Evolutionary conservation across 2,329 filamentous ascomycete species (phyloP).

Genomic region (Rhexocercosporidium sp.): DNA sequence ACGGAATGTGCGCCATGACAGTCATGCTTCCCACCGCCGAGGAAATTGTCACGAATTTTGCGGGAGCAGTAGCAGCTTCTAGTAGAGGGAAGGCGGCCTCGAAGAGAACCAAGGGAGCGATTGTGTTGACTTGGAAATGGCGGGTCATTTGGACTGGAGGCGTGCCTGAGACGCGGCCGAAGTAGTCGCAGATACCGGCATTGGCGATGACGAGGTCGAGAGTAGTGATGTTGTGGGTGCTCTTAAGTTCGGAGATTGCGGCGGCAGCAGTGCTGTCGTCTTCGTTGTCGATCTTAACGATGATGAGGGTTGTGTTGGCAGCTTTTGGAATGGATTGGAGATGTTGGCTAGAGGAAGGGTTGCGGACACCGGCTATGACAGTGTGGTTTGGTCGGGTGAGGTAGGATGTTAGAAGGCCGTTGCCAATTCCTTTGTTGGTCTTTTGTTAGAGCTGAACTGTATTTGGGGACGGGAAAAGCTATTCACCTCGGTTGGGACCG

Average conservation of each 20-base stretch:
- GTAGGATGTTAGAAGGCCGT: constrained; percentile 18
- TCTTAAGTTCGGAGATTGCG: constrained; percentile 43
- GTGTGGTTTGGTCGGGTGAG: constrained; percentile 18
- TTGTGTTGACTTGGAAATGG: constrained; percentile 50
- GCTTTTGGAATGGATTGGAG: constrained; percentile 1
- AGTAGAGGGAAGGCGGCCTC: constrained; percentile 50
- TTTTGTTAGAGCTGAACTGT: neutral
- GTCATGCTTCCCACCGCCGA: constrained; percentile 32
- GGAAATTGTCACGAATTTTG: constrained; percentile 46
- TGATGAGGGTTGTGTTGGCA: constrained; percentile 40
- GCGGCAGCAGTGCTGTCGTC: constrained; percentile 42
- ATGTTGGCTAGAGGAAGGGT: neutral
- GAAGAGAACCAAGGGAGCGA: constrained; percentile 49
- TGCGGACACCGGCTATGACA: constrained; percentile 22
- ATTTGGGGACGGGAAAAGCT: neutral
- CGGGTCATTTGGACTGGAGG: constrained; percentile 41
- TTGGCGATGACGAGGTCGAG: constrained; percentile 59
- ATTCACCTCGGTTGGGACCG: constrained; percentile 17
- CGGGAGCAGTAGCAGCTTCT: constrained; percentile 36
- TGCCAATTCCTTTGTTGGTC: constrained; percentile 19
- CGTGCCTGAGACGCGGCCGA: constrained; percentile 39
- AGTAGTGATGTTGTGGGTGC: constrained; percentile 44
- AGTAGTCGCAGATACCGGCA: constrained; percentile 49
- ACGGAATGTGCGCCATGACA: neutral
- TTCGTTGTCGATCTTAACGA: constrained; percentile 50